Conservation (phyloP, 495 filamentous ascomycete genomes). For the Thozetella sp. region DNA sequence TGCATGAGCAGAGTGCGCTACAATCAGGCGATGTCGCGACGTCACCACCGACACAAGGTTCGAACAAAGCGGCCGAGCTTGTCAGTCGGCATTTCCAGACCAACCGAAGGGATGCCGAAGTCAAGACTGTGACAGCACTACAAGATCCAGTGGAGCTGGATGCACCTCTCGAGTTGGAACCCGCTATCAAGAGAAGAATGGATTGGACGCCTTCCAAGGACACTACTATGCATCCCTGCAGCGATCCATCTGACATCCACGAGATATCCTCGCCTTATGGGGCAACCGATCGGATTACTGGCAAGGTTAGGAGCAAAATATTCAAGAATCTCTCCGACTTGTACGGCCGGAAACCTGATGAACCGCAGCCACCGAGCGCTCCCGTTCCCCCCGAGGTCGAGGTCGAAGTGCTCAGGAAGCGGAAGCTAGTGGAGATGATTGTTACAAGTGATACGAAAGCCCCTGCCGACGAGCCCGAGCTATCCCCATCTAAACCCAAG, state of each 20-base stretch:
- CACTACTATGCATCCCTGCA: slow-evolving; percentile 13
- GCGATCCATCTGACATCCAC: slow-evolving; percentile 24
- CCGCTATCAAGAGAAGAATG: slow-evolving; percentile 48
- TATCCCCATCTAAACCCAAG: slow-evolving; percentile 50
- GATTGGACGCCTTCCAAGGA: slow-evolving; percentile 63
- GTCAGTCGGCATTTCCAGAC: slow-evolving; percentile 37
- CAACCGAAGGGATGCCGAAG: slow-evolving; percentile 9
- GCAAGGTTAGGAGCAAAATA: slow-evolving; percentile 15
- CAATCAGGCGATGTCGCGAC: slow-evolving; percentile 35
- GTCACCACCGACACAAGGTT: slow-evolving; percentile 18
- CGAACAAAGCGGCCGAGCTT: slow-evolving; percentile 23
- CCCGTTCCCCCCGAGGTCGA: neutral
- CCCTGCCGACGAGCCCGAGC: slow-evolving; percentile 16
- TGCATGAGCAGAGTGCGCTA: slow-evolving; percentile 25
- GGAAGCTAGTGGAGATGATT: slow-evolving; percentile 51
- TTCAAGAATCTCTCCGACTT: slow-evolving; percentile 34
- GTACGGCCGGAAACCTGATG: slow-evolving; percentile 24
- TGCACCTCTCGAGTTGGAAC: too few species aligned
- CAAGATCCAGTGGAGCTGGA: slow-evolving; percentile 33
- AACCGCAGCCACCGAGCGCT: neutral
- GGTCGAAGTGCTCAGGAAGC: slow-evolving; percentile 39
- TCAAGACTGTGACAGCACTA: slow-evolving; percentile 5
- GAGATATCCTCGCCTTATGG: slow-evolving; percentile 22
- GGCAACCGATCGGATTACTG: neutral
- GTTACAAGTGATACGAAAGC: slow-evolving; percentile 4